Conservation (phyloP, 164 flowering plant genomes). For the Vitis riparia region DNA sequence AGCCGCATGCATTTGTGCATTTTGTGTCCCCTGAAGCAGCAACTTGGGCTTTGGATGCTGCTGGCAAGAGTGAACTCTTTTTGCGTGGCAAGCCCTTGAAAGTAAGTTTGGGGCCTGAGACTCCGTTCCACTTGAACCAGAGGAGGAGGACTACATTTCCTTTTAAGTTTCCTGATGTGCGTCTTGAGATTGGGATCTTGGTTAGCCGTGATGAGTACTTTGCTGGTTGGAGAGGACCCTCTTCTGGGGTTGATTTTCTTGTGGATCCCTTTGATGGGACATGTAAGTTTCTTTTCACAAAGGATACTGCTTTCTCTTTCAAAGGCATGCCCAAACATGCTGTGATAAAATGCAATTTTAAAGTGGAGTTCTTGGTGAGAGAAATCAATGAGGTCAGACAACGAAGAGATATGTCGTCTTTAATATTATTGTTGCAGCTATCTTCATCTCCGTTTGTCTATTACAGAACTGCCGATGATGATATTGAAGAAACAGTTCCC, state of each 20-base stretch:
- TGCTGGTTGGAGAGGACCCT: slow-evolving; percentile 76
- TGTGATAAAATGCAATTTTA: slow-evolving; percentile 76
- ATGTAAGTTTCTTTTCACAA: slow-evolving; percentile 64
- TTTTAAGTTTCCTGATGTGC: slow-evolving; percentile 46
- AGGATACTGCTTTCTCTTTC: slow-evolving; percentile 67
- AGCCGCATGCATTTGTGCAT: slow-evolving; percentile 93
- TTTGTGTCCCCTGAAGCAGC: slow-evolving; percentile 58
- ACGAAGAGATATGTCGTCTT: slow-evolving; percentile 27
- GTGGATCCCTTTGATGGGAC: slow-evolving; percentile 81
- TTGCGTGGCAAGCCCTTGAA: slow-evolving; percentile 38
- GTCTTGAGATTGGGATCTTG: slow-evolving; percentile 59
- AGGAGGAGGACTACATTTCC: slow-evolving; percentile 62
- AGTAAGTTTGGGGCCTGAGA: slow-evolving; percentile 67
- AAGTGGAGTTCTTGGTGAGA: slow-evolving; percentile 70
- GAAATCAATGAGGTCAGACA: slow-evolving; percentile 54
- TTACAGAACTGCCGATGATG: slow-evolving; percentile 94
- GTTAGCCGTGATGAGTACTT: slow-evolving; percentile 50
- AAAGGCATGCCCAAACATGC: slow-evolving; percentile 32
- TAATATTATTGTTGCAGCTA: slow-evolving; percentile 59
- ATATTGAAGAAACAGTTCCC: slow-evolving; percentile 59
- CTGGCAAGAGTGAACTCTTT: slow-evolving; percentile 47
- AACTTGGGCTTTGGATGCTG: slow-evolving; percentile 42
- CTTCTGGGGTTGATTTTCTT: slow-evolving; percentile 62
- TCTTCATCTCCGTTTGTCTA: slow-evolving; percentile 65
- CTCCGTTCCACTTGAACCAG: slow-evolving; percentile 47